Base-by-base conservation (phyloP, 306 rosid genomes). In the Sindora glabra region DNA sequence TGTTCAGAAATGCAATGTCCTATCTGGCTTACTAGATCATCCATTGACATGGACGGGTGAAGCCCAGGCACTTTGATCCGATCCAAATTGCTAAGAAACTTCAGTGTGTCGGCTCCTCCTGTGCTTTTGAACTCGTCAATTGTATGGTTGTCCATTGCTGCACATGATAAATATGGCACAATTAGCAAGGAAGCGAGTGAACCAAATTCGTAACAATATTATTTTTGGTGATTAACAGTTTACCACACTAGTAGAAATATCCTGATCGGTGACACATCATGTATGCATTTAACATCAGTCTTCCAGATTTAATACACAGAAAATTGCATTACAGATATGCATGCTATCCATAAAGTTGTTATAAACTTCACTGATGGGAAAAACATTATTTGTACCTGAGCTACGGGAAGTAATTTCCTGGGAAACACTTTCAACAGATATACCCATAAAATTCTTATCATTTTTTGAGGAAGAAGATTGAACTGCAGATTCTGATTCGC, bases 41-140 rank as follows among this genome's bases (percentile, higher is more conserved):
- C 76, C 89, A 80, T 77, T 16, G 96, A 88, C 87, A 88, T 85
- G 0, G 88, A 85, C 10, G 86, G 68, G 18, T 71, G 79, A 48
- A 85, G 77, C 44, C 89, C 90, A 2, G 89, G 86, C 48, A 85
- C 74, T 72, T 73, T 88, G 5, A 85, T 80, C 67, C 79, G 86
- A 61, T 82, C 77, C 66, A 79, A 74, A 25, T 73, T 78, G 62
- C 64, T 69, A 5, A 67, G 77, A 22, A 73, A 50, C 82, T 77
- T 84, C 38, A 75, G 36, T 16, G 77, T 75, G 36, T 73, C 73
- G 0, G 68, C 70, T 73, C 70, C 82, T 37, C 65, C n/a, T n/a
- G n/a, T 62, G 32, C 65, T 54, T 65, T 49, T 71, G 38, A 67
- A 64, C 54, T 75, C 81, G 30, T 48, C 65, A 52, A 51, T 66